A percentile compares a stretch with the other conserved stretches of the same genome.
Evolutionary conservation across 176 grass and related monocot species (phyloP).

Genomic region (Thalia dealbata): DNA sequence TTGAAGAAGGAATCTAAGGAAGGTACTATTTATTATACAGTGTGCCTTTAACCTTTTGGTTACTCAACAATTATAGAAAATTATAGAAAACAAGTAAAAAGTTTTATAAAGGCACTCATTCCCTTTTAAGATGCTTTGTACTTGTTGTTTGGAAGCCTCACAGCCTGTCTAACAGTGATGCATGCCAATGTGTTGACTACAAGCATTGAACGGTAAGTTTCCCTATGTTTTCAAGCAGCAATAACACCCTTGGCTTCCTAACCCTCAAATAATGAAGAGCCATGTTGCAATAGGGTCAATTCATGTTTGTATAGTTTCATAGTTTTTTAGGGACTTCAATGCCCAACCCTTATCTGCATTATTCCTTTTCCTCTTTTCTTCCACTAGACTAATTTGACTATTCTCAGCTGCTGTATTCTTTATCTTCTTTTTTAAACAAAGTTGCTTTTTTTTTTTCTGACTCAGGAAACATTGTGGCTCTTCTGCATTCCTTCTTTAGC

Average conservation of each 20-base stretch:
- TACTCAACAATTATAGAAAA: too few species aligned
- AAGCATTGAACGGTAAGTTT: not conserved
- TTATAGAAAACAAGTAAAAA: too few species aligned
- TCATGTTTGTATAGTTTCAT: not conserved
- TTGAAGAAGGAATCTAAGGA: too few species aligned
- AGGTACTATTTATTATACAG: too few species aligned
- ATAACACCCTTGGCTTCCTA: not conserved
- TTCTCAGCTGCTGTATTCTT: not conserved
- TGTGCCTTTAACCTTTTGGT: too few species aligned
- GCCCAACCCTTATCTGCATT: not conserved
- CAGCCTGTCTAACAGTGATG: not conserved
- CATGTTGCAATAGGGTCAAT: not conserved
- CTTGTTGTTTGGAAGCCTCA: too few species aligned
- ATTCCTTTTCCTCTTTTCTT: not conserved
- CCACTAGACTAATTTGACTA: not conserved
- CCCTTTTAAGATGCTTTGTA: too few species aligned
- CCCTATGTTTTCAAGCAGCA: not conserved
- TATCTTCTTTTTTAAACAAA: conserved; percentile 1
- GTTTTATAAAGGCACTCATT: too few species aligned
- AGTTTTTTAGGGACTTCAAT: not conserved
- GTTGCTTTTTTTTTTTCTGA: conserved; percentile 12
- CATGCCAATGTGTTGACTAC: not conserved
- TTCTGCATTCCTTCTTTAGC: conserved; percentile 89
- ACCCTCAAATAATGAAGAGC: not conserved
- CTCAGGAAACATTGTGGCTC: conserved; percentile 82